A percentile compares a stretch with the other conserved stretches of the same genome.
Evolutionary conservation across 257 asterid genomes (phyloP).

Genomic region (Solanum gracilifrons): DNA sequence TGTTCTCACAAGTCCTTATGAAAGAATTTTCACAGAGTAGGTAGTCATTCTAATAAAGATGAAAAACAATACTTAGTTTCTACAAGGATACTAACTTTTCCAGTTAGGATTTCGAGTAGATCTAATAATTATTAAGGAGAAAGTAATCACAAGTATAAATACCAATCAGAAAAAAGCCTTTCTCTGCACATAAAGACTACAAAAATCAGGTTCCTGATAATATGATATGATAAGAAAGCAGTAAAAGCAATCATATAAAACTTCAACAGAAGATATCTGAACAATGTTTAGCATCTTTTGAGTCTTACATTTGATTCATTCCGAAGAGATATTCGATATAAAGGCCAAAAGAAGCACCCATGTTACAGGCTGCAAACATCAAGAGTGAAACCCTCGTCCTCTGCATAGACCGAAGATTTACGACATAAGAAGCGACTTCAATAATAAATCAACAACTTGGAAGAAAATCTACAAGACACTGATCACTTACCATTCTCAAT

Average conservation of each 20-base stretch:
- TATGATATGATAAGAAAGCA: not conserved
- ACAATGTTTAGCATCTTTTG: not conserved
- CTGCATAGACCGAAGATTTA: not conserved
- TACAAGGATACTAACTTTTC: not conserved
- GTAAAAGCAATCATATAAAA: not conserved
- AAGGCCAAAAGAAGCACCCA: not conserved
- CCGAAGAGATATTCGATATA: not conserved
- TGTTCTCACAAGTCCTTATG: not conserved
- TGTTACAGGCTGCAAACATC: not conserved
- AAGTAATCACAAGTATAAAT: not conserved
- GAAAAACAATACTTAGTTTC: not conserved
- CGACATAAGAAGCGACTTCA: not conserved
- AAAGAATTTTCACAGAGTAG: not conserved
- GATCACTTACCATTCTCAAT: not conserved
- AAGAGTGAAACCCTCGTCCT: not conserved
- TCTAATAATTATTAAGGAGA: not conserved
- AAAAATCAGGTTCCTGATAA: not conserved
- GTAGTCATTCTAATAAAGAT: not conserved
- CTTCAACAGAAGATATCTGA: not conserved
- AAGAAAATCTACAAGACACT: not conserved
- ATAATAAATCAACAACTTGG: not conserved
- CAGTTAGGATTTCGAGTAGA: not conserved
- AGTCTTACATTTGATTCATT: not conserved
- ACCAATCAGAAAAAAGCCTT: not conserved
- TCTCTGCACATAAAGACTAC: not conserved